Evolutionary conservation across 495 filamentous ascomycete genomes (phyloP).

Genomic region (Annulohypoxylon maeteangense): DNA sequence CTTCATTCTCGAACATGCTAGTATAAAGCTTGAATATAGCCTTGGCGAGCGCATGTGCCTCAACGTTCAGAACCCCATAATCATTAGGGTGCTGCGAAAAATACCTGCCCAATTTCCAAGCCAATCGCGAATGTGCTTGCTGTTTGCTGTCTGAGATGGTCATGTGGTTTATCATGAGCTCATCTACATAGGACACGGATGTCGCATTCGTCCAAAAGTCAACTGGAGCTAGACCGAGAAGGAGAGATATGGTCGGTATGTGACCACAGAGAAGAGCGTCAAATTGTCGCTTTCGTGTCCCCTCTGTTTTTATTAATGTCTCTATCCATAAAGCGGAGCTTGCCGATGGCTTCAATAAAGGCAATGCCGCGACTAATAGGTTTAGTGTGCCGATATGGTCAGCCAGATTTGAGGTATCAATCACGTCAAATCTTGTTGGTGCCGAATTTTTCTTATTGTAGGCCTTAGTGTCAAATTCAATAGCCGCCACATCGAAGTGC

Average conservation of each 20-base stretch:
- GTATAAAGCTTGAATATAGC: conserved; percentile 18
- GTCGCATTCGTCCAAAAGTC: conserved; percentile 48
- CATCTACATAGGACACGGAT: conserved; percentile 33
- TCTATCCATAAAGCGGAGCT: conserved; percentile 44
- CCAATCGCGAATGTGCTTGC: conserved; percentile 15
- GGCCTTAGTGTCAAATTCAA: conserved; percentile 28
- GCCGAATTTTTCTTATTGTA: conserved; percentile 27
- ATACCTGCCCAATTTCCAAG: conserved; percentile 24
- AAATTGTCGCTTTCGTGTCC: conserved; percentile 23
- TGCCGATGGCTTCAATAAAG: conserved; percentile 36
- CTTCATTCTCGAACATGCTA: conserved; percentile 24
- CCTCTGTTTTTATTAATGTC: conserved; percentile 15
- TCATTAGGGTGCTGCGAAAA: conserved; percentile 7
- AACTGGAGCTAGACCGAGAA: conserved; percentile 40
- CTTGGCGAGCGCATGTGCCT: conserved; percentile 21
- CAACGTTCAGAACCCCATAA: neutral
- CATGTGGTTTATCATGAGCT: conserved; percentile 18
- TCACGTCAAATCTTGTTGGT: conserved; percentile 43
- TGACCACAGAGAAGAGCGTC: conserved; percentile 38
- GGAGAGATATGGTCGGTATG: conserved; percentile 35
- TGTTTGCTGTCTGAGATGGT: neutral
- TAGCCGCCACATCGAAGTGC: conserved; percentile 7
- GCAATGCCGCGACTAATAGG: conserved; percentile 36
- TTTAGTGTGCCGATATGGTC: conserved; percentile 41
- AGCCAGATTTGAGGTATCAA: conserved; percentile 45